Evolutionary conservation across 805 yeast species (phyloP), one percentile per base, ranked within the genome.

Genomic region (Yueomyces sp.): DNA sequence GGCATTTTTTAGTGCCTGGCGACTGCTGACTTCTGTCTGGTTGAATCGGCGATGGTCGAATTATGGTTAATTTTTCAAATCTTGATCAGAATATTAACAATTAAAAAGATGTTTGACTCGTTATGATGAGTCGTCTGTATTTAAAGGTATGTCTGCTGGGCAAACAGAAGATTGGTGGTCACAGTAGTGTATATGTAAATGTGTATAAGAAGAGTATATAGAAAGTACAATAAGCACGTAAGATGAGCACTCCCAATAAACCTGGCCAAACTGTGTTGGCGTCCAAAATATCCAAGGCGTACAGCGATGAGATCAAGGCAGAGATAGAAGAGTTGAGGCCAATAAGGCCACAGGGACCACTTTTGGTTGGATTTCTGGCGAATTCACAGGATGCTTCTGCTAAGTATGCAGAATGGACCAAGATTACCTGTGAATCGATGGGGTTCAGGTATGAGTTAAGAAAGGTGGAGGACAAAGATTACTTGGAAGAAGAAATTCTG

Each of bases 361-460:
- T 73, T 51, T 67, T 92, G 37, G 96, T 90, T 33, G 98, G 98
- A 0, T 77, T 92, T 48, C 68, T 92, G 38, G 96, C 96, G 12
- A 92, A 92, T 61, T 69, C 72, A 12, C 98, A 92, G 54, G 97
- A 96, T 2, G 96, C 97, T 9, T 97, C 96, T 4, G 74, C 74
- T 55, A 83, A 83, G 83, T 92, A 92, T 61, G 97, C 98, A 40
- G 79, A 78, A 41, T 92, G 96, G 96, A 90, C 98, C 0, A 84
- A 82, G 30, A 88, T 86, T 59, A 90, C 97, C 1, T 77, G 92
- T 52, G 81, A 77, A 55, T 79, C 84, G 26, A 65, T 87, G 45
- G 98, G 98, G 0, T 87, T 92, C 65, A 67, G 74, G 34, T 92
- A 85, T 61, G 90, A 87, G 59, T 66, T 92, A 49, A 65, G 83